Evolutionary conservation across 2,329 filamentous ascomycete species (phyloP).

Genomic region (Aspergillus jensenii): DNA sequence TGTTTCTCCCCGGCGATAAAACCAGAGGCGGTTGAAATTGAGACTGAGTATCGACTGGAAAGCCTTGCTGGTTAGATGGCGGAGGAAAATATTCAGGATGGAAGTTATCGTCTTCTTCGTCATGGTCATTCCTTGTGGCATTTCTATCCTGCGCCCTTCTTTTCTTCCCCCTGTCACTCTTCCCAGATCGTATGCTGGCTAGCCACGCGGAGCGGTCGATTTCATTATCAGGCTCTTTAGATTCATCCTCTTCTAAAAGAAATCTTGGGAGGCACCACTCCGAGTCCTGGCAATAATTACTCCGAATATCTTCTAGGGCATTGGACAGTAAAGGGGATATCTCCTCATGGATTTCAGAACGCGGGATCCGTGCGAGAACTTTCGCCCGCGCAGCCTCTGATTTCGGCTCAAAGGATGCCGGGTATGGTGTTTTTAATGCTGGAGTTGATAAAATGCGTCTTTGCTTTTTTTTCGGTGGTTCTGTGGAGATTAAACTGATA

Average conservation of each 20-base stretch:
- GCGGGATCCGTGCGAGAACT: slow-evolving; percentile 37
- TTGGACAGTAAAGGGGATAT: slow-evolving; percentile 36
- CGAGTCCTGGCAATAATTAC: slow-evolving; percentile 10
- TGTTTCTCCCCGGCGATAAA: slow-evolving; percentile 1
- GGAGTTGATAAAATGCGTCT: slow-evolving; percentile 45
- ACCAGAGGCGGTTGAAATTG: slow-evolving; percentile 1
- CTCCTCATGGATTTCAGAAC: slow-evolving; percentile 24
- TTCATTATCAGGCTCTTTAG: background rate
- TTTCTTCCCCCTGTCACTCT: slow-evolving; percentile 8
- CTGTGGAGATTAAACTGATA: background rate
- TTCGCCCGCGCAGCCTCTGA: slow-evolving; percentile 43
- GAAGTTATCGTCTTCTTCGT: background rate
- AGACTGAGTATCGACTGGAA: background rate
- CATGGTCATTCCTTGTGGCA: background rate
- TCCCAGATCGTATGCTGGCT: background rate
- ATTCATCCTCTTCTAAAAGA: background rate
- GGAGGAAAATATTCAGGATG: background rate
- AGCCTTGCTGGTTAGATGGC: background rate
- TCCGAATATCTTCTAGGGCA: slow-evolving; percentile 38
- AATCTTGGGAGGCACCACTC: slow-evolving; percentile 37
- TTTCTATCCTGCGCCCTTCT: background rate
- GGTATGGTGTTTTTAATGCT: slow-evolving; percentile 50
- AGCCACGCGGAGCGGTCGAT: background rate
- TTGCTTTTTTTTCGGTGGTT: background rate
- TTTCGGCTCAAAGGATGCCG: slow-evolving; percentile 52